Conservation (phyloP, 768 basidiomycete species). For the Amanita polypyramis region DNA sequence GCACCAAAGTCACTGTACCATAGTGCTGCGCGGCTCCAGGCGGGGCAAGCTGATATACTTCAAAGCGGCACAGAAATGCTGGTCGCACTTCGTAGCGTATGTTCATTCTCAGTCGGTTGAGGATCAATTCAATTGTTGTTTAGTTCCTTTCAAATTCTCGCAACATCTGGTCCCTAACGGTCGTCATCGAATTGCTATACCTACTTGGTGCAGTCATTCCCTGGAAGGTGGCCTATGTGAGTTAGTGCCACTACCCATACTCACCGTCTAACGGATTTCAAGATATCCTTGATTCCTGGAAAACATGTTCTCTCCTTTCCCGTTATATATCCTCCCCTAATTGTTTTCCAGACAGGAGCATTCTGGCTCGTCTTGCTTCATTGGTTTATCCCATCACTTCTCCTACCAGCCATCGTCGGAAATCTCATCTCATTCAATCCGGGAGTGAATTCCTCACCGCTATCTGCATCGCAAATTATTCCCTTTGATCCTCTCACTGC, state of each 20-base stretch:
- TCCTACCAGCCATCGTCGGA: conserved; percentile 49
- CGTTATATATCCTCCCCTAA: conserved; percentile 39
- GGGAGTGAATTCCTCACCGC: conserved; percentile 11
- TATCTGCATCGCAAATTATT: conserved; percentile 13
- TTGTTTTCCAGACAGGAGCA: conserved; percentile 30
- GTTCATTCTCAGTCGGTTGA: conserved; percentile 10
- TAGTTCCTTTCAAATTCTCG: conserved; percentile 58
- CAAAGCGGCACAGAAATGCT: conserved; percentile 26
- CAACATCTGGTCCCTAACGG: conserved; percentile 49
- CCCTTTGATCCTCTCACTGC: conserved; percentile 55
- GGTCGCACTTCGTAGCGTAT: conserved; percentile 25
- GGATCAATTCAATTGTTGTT: conserved; percentile 6
- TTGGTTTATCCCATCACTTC: conserved; percentile 52
- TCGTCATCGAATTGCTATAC: conserved; percentile 42
- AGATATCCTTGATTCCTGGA: conserved; percentile 21
- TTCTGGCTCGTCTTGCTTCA: conserved; percentile 49
- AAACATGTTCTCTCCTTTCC: conserved; percentile 15
- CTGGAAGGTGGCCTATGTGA: conserved; percentile 36
- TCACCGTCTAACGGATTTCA: neutral
- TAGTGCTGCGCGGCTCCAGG: conserved; percentile 20
- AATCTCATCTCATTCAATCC: conserved; percentile 55
- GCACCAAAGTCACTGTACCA: conserved; percentile 19
- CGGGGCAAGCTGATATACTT: conserved; percentile 25
- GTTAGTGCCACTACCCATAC: conserved; percentile 9
- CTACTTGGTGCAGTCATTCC: conserved; percentile 44